phyloP scores from a whole-genome alignment of 352 stramenopile species.

The Lagenidium giganteum region DNA sequence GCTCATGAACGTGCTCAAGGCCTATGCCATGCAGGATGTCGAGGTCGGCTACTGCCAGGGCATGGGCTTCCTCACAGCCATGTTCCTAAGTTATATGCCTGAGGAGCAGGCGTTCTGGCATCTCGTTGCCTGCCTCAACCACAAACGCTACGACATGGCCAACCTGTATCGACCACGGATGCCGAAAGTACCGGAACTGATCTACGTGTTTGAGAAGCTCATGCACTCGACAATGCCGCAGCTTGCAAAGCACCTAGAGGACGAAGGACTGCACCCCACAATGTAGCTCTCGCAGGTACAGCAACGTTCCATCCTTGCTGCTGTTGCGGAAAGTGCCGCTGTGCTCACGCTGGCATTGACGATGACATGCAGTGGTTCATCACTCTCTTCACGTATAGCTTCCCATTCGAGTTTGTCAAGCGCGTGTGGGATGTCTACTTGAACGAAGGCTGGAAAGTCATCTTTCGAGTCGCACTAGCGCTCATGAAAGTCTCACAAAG shows the following conservation, averaged over 20 bases:
- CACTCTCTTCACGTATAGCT: constrained; percentile 93
- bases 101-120: constrained; percentile 86
- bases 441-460: constrained; percentile 93
- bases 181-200: constrained; percentile 55
- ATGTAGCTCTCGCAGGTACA: too few relatives aligned
- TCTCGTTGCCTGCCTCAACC: constrained; percentile 60
- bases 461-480: constrained; percentile 90
- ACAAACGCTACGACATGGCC: constrained; percentile 50
- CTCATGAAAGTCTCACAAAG: constrained; percentile 72
- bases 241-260: constrained; percentile 45
- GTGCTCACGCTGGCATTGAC: too few relatives aligned
- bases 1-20: constrained; percentile 85
- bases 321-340: too few relatives aligned
- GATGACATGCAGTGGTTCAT: constrained; percentile 94
- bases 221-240: constrained; percentile 44
- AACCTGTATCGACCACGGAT: constrained; percentile 66
- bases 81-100: constrained; percentile 93
- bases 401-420: constrained; percentile 95
- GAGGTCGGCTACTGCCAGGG: constrained; percentile 86
- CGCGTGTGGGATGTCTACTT: constrained; percentile 95
- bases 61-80: constrained; percentile 84
- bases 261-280: constrained; percentile 55
- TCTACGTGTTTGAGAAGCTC: constrained; percentile 54
- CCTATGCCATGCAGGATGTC: constrained; percentile 88
- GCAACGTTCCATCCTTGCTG: too few relatives aligned